Evolutionary conservation across 306 rosid genomes (phyloP), one percentile per base, ranked within the genome.

Genomic region (Cicer pinnatifidum): DNA sequence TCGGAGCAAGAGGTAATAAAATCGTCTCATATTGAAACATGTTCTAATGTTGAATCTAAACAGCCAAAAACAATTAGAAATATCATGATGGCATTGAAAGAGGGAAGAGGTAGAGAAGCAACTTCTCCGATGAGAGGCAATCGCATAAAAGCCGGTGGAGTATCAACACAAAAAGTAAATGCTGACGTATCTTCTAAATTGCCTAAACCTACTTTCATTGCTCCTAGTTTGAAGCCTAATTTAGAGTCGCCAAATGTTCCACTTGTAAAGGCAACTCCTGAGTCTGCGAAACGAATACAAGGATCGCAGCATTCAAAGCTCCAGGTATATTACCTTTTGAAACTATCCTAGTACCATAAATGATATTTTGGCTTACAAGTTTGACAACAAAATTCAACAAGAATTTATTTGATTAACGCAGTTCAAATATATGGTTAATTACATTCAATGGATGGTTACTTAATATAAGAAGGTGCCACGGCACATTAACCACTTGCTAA

Each of bases 81-180:
- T 75, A 90, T 95, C 82, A 95, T 95, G 97, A 82, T 85, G 84
- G 91, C 92, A 48, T 54, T 91, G 46, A 95, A 86, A 77, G 99
- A 95, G 72, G 99, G 93, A 71, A 91, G 85, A 73, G 82, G 40
- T 46, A 83, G 99, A 75, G 97, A 91, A 82, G 84, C 83, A 69
- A 77, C 81, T 81, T 95, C 97, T 56, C 99, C 99, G 6, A 79
- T 95, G 91, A 89, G 97, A 76, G 86, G 88, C 59, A 91, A 60
- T 71, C 88, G 86, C n/a, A 19, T 78, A 44, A 95, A 87, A 83
- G 50, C 82, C 37, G 81, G 75, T 46, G 88, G 78, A 75, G 79
- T 80, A 65, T 71, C 91, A 12, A 48, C 83, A 8, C 96, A 62
- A 38, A 91, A 82, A 80, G 66, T 79, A 64, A 82, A 76, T 6